Evolutionary conservation across 768 basidiomycete species (phyloP).

Genomic region (Piloderma croceum): DNA sequence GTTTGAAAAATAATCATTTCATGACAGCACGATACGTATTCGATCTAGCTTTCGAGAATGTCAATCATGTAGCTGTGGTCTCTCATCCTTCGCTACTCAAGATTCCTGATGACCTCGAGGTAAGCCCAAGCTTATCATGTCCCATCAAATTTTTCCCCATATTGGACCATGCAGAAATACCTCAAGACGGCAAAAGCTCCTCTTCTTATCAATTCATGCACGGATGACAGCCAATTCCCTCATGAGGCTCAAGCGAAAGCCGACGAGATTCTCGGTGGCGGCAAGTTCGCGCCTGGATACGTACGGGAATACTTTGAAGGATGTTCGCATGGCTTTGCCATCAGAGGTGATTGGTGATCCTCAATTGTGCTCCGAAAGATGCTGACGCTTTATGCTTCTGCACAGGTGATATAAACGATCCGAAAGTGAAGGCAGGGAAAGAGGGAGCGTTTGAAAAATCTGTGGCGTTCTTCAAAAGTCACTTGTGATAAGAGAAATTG

Average conservation of each 20-base stretch:
- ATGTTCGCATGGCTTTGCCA: conserved; percentile 43
- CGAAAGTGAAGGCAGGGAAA: conserved; percentile 32
- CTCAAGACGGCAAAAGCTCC: conserved; percentile 29
- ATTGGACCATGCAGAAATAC: conserved; percentile 34
- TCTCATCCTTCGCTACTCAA: conserved; percentile 44
- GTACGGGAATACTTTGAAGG: conserved; percentile 31
- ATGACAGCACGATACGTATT: conserved; percentile 34
- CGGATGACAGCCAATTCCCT: conserved; percentile 29
- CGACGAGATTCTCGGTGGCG: conserved; percentile 34
- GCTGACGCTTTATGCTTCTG: not conserved
- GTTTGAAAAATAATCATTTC: no score
- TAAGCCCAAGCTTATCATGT: conserved; percentile 3
- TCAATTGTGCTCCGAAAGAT: not conserved
- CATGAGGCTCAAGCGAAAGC: conserved; percentile 25
- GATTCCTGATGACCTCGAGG: conserved; percentile 35
- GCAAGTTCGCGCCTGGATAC: conserved; percentile 34
- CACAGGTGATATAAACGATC: conserved; percentile 6
- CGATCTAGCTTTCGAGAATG: conserved; percentile 39
- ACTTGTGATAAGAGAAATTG: conserved; percentile 5
- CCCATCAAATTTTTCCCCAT: not conserved
- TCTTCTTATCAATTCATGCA: conserved; percentile 38
- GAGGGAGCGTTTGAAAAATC: conserved; percentile 42
- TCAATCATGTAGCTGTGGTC: conserved; percentile 34
- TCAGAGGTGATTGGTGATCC: conserved; percentile 33
- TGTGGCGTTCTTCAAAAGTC: conserved; percentile 36